Percentiles rank a stretch among this genome's conserved stretches.
These are phyloP conservation scores for Calocera viscosa DNA, from an alignment of 768 basidiomycete species.

Conservation along the genomic window DNA sequence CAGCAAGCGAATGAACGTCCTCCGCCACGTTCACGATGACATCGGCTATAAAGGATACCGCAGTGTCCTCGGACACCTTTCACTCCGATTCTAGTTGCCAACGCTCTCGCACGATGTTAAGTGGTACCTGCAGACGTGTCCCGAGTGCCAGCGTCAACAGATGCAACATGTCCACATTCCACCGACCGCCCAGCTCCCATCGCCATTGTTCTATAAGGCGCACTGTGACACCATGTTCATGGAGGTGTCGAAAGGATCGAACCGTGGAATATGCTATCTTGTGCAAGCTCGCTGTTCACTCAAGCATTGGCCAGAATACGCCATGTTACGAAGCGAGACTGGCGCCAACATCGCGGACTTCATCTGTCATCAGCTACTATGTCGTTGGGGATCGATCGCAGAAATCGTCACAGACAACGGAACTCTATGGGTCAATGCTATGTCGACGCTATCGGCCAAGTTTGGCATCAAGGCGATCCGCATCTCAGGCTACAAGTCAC, in stretches of 20 bases:
- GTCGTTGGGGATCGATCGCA: slow-evolving; percentile 12
- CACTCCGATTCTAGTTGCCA: neutral
- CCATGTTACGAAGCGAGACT: slow-evolving; percentile 24
- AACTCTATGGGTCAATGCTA: slow-evolving; percentile 10
- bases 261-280: slow-evolving; percentile 16
- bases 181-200: slow-evolving; percentile 9
- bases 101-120: slow-evolving; percentile 12
- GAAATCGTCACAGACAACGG: slow-evolving; percentile 21
- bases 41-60: slow-evolving; percentile 27
- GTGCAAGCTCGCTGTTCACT: slow-evolving; percentile 22
- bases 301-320: slow-evolving; percentile 14
- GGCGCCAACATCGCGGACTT: slow-evolving; percentile 9
- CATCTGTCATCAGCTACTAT: slow-evolving; percentile 21
- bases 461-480: slow-evolving; percentile 5
- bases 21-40: slow-evolving; percentile 23
- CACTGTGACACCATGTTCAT: neutral
- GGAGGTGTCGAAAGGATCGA: slow-evolving; percentile 1
- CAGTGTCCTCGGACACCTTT: slow-evolving; percentile 12
- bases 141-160: slow-evolving; percentile 16
- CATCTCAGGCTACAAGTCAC: too few relatives aligned
- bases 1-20: slow-evolving; percentile 14
- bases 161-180: slow-evolving; percentile 10
- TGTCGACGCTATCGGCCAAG: slow-evolving; percentile 8
- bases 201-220: slow-evolving; percentile 1
- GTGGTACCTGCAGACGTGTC: slow-evolving; percentile 25